These are phyloP conservation scores for Diaporthe australafricana DNA, from an alignment of 2,329 filamentous ascomycete species.

Conservation along the genomic window DNA sequence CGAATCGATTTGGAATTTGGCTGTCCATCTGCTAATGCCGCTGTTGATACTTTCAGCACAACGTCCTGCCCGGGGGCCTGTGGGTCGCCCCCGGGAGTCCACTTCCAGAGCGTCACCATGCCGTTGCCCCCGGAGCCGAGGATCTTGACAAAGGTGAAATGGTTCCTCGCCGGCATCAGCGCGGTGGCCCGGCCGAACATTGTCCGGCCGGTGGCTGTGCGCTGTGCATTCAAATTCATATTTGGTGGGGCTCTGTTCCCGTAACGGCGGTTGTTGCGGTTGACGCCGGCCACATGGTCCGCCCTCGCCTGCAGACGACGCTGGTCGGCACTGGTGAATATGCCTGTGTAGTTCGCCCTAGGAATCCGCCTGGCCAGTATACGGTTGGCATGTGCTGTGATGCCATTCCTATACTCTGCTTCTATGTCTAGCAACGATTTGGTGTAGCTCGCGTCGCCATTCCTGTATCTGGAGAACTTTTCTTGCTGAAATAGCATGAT, in stretches of 20 bases:
- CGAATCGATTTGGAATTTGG: accelerated
- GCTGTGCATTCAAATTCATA: background rate
- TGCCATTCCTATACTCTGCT: background rate
- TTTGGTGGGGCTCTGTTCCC: accelerated
- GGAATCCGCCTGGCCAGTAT: background rate
- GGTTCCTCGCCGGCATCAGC: background rate
- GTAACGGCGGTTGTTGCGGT: no score
- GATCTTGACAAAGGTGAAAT: background rate
- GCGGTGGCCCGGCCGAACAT: background rate
- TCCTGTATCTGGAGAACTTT: background rate
- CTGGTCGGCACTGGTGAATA: no score
- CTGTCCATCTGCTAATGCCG: background rate
- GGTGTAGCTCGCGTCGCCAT: background rate
- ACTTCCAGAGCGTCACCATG: background rate
- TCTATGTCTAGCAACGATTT: background rate
- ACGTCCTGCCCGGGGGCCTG: background rate
- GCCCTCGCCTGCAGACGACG: no score
- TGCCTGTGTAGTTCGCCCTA: background rate
- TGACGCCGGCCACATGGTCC: no score
- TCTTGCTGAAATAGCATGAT: background rate
- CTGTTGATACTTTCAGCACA: background rate
- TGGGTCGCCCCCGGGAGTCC: background rate
- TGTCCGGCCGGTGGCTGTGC: accelerated
- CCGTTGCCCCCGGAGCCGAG: background rate
- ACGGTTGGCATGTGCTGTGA: background rate